Evolutionary conservation across 129 eudicot genomes (phyloP), one percentile per base, ranked within the genome.

Genomic region (Saussurea involucrata): DNA sequence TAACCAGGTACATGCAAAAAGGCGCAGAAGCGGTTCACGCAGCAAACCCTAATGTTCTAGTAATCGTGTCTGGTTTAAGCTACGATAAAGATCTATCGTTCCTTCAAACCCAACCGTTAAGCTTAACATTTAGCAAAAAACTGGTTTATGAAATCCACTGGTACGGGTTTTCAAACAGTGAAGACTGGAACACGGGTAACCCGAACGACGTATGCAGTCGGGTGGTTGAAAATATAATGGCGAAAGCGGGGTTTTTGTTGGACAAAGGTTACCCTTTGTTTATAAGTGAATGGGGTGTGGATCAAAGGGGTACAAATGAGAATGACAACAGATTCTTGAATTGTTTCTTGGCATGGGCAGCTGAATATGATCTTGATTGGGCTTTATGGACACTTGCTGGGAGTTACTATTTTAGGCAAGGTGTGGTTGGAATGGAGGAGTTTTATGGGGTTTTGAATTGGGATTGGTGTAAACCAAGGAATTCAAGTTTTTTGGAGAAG

Each of bases 241-340:
- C 32, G 25, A 87, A 69, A 46, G 84, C 85, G 13, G 97, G 93
- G 10, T 94, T 91, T 68, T 63, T 94, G 78, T 57, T 91, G 72
- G 93, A 84, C 58, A 77, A 86, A 86, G 98, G 98, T 15, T 94
- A 82, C 83, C 98, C 98, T 21, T 82, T 94, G 86, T 91, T 94
- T 80, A 53, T 94, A 73, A 94, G 97, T 78, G 97, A 90, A 81
- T 90, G 90, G 83, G 99, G 99, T 28, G 69, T 88, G 18, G 99
- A 95, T 72, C 83, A 77, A 66, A 89, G 96, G 86, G 99, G 94
- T 18, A 88, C 73, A 12, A 83, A 85, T 82, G 92, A 82, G 31
- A 85, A 89, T 85, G 99, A 90, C 68, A 92, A 91, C 73, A 83
- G 96, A 83, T 94, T 69, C 85, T 79, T 91, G 66, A 84, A 87